Evolutionary conservation across 805 yeast species (phyloP).

Genomic region (Monosporozyma aerobia): DNA sequence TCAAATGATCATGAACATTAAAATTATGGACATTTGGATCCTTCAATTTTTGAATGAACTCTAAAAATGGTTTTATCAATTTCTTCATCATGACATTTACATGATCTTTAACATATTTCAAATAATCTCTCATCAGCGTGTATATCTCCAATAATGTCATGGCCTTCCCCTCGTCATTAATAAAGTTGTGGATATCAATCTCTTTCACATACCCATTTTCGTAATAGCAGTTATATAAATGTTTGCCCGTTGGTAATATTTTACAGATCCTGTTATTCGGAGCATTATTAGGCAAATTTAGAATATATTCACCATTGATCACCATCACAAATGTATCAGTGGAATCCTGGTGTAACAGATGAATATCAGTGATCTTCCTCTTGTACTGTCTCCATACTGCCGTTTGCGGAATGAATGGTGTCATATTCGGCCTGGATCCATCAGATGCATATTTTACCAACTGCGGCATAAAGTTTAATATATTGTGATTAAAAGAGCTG

Average conservation of each 20-base stretch:
- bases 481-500: conserved; percentile 10
- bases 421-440: conserved; percentile 5
- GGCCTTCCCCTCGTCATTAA: neutral
- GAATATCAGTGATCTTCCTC: conserved; percentile 12
- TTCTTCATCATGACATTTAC: conserved; percentile 13
- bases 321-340: conserved; percentile 8
- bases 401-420: conserved; percentile 11
- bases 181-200: conserved; percentile 6
- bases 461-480: conserved; percentile 15
- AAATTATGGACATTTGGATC: conserved; percentile 11
- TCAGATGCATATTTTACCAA: conserved; percentile 16
- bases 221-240: conserved; percentile 1
- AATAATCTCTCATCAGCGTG: conserved; percentile 9
- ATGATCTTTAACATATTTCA: conserved; percentile 13
- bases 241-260: neutral
- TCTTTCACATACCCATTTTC: conserved; percentile 3
- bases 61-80: conserved; percentile 14
- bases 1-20: conserved; percentile 29
- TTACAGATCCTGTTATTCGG: neutral
- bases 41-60: conserved; percentile 14
- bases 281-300: neutral
- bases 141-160: conserved; percentile 8
- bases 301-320: conserved; percentile 16
- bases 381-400: conserved; percentile 13
- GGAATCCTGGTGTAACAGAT: conserved; percentile 9